Percentiles rank a stretch among this genome's conserved stretches.
Conservation (phyloP, 169 alveolate genomes). For the Eimeria necatrix region DNA sequence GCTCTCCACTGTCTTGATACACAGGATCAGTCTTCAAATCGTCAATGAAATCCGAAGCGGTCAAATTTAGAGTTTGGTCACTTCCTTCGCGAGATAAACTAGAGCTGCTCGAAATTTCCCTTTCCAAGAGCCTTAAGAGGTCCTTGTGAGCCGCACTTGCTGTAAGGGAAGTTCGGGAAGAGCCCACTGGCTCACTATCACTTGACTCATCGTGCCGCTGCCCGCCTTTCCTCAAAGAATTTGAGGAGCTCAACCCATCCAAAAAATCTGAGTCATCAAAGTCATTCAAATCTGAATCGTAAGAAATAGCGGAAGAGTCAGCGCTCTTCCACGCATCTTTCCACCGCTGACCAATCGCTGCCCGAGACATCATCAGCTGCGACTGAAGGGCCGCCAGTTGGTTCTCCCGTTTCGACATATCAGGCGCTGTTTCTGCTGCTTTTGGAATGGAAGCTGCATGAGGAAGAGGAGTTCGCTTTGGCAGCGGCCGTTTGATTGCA, state of each 20-base stretch:
- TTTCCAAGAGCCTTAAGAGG: constrained; percentile 24
- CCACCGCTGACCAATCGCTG: constrained; percentile 66
- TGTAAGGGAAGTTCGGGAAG: background rate
- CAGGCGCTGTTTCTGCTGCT: background rate
- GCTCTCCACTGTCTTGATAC: background rate
- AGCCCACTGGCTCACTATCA: background rate
- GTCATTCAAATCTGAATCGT: constrained; percentile 12
- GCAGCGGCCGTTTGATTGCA: background rate
- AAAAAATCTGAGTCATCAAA: background rate
- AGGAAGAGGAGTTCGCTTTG: constrained; percentile 63
- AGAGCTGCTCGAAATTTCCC: background rate
- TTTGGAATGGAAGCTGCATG: background rate
- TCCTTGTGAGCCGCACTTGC: constrained; percentile 13
- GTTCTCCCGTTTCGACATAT: background rate
- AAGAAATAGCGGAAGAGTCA: constrained; percentile 35
- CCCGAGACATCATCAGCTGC: constrained; percentile 62
- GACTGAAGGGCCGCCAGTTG: constrained; percentile 59
- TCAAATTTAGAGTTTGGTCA: background rate
- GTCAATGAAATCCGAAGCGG: constrained; percentile 42
- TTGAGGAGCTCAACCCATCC: background rate
- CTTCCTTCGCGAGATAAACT: background rate
- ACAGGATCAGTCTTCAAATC: constrained; percentile 48
- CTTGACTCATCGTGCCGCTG: background rate
- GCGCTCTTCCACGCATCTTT: constrained; percentile 47
- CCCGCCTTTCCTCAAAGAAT: background rate